Evolutionary conservation across 257 asterid species (phyloP).

Genomic region (Solanum ossicruentum): DNA sequence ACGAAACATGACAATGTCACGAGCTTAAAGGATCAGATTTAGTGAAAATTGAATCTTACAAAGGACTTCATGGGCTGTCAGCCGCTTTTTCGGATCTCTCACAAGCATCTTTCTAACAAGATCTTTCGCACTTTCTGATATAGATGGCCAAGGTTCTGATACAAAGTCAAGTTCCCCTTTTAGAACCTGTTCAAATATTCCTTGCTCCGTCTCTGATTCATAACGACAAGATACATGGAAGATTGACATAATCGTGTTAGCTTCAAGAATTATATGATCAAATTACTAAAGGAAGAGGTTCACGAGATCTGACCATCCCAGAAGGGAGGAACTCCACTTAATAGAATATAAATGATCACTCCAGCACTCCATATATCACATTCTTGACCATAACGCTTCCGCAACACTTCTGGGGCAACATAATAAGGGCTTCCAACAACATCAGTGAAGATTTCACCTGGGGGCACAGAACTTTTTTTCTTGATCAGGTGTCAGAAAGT

Average conservation of each 20-base stretch:
- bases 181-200: conserved; percentile 61
- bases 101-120: conserved; percentile 53
- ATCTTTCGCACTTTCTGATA: conserved; percentile 58
- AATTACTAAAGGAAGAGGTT: background rate
- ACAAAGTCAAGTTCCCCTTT: conserved; percentile 57
- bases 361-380: conserved; percentile 77
- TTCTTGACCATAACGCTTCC: conserved; percentile 44
- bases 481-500: conserved; percentile 3
- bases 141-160: conserved; percentile 65
- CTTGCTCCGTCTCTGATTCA: conserved; percentile 52
- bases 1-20: background rate
- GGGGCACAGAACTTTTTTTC: background rate
- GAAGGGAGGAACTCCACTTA: conserved; percentile 61
- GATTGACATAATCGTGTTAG: background rate
- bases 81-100: conserved; percentile 47
- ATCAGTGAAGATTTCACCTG: conserved; percentile 44
- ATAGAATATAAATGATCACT: conserved; percentile 47
- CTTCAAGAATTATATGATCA: background rate
- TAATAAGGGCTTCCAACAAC: conserved; percentile 72
- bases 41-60: conserved; percentile 21
- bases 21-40: background rate
- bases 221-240: background rate
- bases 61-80: conserved; percentile 59
- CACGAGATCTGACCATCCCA: conserved; percentile 39
- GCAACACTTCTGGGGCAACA: conserved; percentile 55